A percentile compares a stretch with the other conserved stretches of the same genome.
phyloP scores from a whole-genome alignment of 345 rosid genomes.

The Sonneratia alba region DNA sequence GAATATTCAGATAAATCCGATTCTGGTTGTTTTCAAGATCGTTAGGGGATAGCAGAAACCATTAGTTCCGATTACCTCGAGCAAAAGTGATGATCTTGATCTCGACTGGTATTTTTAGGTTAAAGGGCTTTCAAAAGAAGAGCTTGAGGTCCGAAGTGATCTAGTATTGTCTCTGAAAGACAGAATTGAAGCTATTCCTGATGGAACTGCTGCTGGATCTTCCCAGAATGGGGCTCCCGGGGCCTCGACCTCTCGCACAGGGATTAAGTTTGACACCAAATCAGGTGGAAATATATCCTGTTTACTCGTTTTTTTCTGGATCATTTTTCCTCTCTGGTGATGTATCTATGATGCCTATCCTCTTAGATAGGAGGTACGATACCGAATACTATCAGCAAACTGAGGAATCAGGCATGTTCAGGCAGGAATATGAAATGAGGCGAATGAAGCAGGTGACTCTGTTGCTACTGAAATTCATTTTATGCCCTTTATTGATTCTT shows the following conservation, averaged over 20 bases:
- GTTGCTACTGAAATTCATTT: neutral
- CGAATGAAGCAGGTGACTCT: conserved; percentile 39
- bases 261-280: conserved; percentile 41
- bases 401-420: conserved; percentile 38
- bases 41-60: neutral
- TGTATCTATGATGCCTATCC: neutral
- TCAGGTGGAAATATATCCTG: conserved; percentile 15
- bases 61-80: neutral
- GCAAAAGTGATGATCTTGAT: neutral
- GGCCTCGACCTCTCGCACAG: conserved; percentile 29
- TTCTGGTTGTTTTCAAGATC: neutral
- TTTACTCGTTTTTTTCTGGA: neutral
- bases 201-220: conserved; percentile 36
- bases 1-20: neutral
- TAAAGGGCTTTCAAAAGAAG: conserved; percentile 52
- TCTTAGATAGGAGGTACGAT: conserved; percentile 33
- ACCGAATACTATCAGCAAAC: conserved; percentile 47
- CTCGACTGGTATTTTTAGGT: conserved; percentile 21
- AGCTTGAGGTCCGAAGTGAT: conserved; percentile 49
- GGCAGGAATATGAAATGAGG: conserved; percentile 58
- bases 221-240: conserved; percentile 33
- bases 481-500: neutral
- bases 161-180: conserved; percentile 47
- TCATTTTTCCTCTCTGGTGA: neutral
- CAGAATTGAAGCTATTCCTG: conserved; percentile 54